These are phyloP conservation scores for Ganoderma lingzhi DNA, from an alignment of 1,284 basidiomycete species.

Conservation along the genomic window DNA sequence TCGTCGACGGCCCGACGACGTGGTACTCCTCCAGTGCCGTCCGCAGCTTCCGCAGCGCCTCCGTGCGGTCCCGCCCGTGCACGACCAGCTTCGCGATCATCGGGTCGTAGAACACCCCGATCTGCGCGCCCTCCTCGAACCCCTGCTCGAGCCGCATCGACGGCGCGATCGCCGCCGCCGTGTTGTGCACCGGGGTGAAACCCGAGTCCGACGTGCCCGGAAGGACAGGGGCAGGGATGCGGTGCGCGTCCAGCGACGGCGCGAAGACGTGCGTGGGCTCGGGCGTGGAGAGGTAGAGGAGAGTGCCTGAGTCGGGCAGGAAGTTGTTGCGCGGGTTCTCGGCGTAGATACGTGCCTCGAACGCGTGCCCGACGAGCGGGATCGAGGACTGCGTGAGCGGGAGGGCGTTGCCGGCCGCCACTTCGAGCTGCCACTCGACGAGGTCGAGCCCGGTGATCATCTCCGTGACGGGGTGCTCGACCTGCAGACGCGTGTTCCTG, in stretches of 20 bases:
- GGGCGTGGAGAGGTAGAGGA: constrained; percentile 84
- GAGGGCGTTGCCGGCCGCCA: constrained; percentile 89
- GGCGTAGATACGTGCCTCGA: constrained; percentile 97
- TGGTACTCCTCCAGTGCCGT: constrained; percentile 89
- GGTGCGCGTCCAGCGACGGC: constrained; percentile 43
- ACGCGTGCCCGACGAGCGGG: constrained; percentile 89
- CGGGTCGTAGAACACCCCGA: constrained; percentile 94
- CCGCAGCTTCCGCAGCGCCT: constrained; percentile 83
- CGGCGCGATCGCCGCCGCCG: constrained; percentile 56
- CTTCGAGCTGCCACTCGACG: constrained; percentile 94
- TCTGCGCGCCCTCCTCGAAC: constrained; percentile 86
- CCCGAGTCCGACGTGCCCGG: constrained; percentile 17
- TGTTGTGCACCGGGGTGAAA: constrained; percentile 43
- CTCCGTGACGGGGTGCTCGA: constrained; percentile 95
- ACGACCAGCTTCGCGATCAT: constrained; percentile 96
- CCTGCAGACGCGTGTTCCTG: constrained; percentile 94
- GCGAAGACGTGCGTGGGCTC: constrained; percentile 72
- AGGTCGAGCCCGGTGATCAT: constrained; percentile 94
- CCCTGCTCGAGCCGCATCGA: constrained; percentile 93
- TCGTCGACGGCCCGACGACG: constrained; percentile 91
- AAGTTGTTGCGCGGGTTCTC: constrained; percentile 95
- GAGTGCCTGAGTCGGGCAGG: constrained; percentile 88
- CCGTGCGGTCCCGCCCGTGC: constrained; percentile 86
- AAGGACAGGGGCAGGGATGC: constrained; percentile 40
- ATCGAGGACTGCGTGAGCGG: constrained; percentile 82